Conservation (phyloP, 768 basidiomycete species). For the Leccinellum albellum region DNA sequence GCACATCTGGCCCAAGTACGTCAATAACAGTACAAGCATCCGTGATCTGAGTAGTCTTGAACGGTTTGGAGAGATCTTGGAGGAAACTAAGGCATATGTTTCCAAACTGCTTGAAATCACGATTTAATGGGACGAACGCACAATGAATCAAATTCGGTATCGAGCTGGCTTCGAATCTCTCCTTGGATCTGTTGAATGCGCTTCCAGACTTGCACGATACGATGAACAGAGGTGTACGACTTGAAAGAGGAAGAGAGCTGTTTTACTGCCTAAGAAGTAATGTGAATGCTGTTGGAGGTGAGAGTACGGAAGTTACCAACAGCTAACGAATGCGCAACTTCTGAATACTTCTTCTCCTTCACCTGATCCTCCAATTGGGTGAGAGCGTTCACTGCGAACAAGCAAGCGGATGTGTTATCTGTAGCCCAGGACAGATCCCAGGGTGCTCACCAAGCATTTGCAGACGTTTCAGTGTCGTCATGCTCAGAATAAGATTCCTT, state of each 20-base stretch:
- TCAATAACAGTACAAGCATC: slow-evolving; percentile 91
- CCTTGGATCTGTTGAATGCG: slow-evolving; percentile 80
- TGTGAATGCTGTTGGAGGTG: not conserved
- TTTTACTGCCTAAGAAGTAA: slow-evolving; percentile 66
- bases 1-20: slow-evolving; percentile 81
- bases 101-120: not conserved
- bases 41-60: slow-evolving; percentile 61
- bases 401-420: not conserved
- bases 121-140: slow-evolving; percentile 39
- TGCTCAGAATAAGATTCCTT: slow-evolving; percentile 84
- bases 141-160: slow-evolving; percentile 91
- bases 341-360: slow-evolving; percentile 73
- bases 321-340: slow-evolving; percentile 78
- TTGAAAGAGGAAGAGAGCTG: slow-evolving; percentile 81
- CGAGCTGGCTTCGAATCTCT: slow-evolving; percentile 75
- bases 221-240: slow-evolving; percentile 69
- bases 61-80: slow-evolving; percentile 66
- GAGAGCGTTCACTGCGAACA: slow-evolving; percentile 66
- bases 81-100: slow-evolving; percentile 55
- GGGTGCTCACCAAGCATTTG: slow-evolving; percentile 83
- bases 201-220: slow-evolving; percentile 73
- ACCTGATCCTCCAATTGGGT: slow-evolving; percentile 77
- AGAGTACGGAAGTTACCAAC: slow-evolving; percentile 42
- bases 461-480: slow-evolving; percentile 85
- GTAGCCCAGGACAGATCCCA: not conserved